Conservation (phyloP, 208 protist species). For the Porcisia deanei region DNA sequence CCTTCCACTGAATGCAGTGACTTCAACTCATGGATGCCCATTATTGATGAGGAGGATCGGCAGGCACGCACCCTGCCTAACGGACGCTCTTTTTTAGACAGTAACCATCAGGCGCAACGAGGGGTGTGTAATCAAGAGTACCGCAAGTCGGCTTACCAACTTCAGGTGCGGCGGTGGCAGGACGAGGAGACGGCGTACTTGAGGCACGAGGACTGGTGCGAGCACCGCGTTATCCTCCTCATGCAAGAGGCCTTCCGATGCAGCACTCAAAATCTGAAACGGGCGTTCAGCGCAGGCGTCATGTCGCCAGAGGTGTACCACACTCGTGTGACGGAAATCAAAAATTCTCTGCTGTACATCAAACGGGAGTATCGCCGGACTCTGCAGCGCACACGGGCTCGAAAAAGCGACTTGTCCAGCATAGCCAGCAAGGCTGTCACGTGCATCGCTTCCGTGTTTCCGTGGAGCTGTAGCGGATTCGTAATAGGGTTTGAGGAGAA, state of each 20-base stretch:
- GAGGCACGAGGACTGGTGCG: slow-evolving; percentile 30
- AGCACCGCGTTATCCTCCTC: slow-evolving; percentile 46
- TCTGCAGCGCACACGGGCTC: slow-evolving; percentile 30
- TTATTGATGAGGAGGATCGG: slow-evolving; percentile 29
- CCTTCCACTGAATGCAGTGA: neutral
- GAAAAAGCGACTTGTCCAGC: slow-evolving; percentile 20
- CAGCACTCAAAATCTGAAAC: slow-evolving; percentile 18
- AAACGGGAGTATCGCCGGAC: slow-evolving; percentile 53
- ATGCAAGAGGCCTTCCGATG: slow-evolving; percentile 47
- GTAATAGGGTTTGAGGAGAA: slow-evolving; percentile 45
- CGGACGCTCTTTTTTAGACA: neutral
- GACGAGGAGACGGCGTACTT: slow-evolving; percentile 39
- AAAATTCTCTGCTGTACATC: slow-evolving; percentile 15
- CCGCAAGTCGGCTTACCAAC: slow-evolving; percentile 25
- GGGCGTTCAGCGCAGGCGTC: neutral
- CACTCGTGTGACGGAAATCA: slow-evolving; percentile 10
- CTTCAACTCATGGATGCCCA: slow-evolving; percentile 25
- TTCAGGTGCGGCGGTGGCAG: slow-evolving; percentile 32
- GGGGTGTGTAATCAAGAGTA: slow-evolving; percentile 7
- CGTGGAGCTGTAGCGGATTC: slow-evolving; percentile 50
- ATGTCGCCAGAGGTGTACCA: slow-evolving; percentile 11
- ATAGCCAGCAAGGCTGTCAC: slow-evolving; percentile 47
- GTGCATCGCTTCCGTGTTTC: slow-evolving; percentile 46
- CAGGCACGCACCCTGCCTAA: neutral
- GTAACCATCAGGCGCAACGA: neutral